A percentile compares a stretch with the other conserved stretches of the same genome.
phyloP scores from a whole-genome alignment of 2,329 filamentous ascomycete species.

The Aureobasidium melanogenum region DNA sequence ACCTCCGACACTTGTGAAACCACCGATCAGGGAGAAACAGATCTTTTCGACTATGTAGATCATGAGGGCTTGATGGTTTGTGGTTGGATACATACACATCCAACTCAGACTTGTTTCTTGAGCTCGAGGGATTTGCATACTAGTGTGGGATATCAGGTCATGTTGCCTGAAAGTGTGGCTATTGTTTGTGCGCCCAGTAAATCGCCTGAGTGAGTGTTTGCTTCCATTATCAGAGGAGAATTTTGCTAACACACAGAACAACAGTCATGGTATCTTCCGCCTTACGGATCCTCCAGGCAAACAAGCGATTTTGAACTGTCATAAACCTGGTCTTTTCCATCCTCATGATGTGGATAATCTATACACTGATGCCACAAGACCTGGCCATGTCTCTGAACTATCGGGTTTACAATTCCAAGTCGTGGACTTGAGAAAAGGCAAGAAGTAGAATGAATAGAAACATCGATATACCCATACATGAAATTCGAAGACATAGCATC shows the following conservation, averaged over 20 bases:
- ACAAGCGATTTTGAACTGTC: conserved; percentile 73
- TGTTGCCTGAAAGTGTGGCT: conserved; percentile 92
- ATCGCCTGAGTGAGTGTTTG: conserved; percentile 55
- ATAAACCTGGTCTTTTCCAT: conserved; percentile 73
- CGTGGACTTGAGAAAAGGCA: conserved; percentile 48
- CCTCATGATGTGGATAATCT: conserved; percentile 61
- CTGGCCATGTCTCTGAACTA: conserved; percentile 51
- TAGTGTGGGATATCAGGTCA: conserved; percentile 87
- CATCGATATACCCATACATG: not conserved
- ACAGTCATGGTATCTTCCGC: conserved; percentile 81
- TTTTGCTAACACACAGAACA: not conserved
- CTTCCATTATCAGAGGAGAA: not conserved
- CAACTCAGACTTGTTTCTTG: conserved; percentile 96
- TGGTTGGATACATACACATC: conserved; percentile 98
- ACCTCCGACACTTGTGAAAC: conserved; percentile 95
- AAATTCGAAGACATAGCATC: too few species aligned
- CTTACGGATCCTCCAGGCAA: conserved; percentile 89
- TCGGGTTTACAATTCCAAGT: conserved; percentile 52
- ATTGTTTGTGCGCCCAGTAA: conserved; percentile 90
- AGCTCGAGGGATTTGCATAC: conserved; percentile 90
- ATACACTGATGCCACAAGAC: conserved; percentile 61
- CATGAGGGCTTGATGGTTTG: conserved; percentile 73
- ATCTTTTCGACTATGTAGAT: conserved; percentile 83
- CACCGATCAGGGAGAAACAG: conserved; percentile 61
- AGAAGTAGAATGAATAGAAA: not conserved